phyloP scores from a whole-genome alignment of 441 rosid genomes.

The Croton laevigatus region DNA sequence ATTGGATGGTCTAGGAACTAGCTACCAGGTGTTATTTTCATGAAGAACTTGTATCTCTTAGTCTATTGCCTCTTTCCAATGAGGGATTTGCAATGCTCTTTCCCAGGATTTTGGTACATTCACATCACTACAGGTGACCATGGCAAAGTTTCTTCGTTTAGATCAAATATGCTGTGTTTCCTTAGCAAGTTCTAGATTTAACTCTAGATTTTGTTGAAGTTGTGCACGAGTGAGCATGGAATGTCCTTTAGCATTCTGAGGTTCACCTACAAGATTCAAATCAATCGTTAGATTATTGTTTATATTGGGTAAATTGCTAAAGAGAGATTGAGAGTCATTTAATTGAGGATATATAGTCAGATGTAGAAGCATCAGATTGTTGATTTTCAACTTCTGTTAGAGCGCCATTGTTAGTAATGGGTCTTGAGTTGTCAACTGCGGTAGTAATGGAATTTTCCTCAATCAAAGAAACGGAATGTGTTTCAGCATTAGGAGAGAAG shows the following conservation, averaged over 20 bases:
- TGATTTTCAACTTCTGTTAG: neutral
- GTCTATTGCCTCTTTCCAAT: neutral
- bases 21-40: neutral
- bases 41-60: neutral
- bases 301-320: too few relatives aligned
- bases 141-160: neutral
- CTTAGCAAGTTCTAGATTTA: neutral
- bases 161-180: neutral
- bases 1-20: neutral
- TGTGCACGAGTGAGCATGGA: neutral
- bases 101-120: neutral
- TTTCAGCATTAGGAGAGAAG: neutral
- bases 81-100: neutral
- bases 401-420: neutral
- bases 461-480: too few relatives aligned
- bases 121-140: neutral
- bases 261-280: neutral
- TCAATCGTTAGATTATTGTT: neutral
- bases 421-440: too few relatives aligned
- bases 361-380: neutral
- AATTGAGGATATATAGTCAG: neutral
- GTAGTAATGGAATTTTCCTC: neutral
- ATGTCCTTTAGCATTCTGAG: neutral
- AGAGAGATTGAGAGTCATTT: neutral
- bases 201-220: neutral